Evolutionary conservation across 2,329 filamentous ascomycete species (phyloP).

Genomic region (Aspergillus pseudoterreus): DNA sequence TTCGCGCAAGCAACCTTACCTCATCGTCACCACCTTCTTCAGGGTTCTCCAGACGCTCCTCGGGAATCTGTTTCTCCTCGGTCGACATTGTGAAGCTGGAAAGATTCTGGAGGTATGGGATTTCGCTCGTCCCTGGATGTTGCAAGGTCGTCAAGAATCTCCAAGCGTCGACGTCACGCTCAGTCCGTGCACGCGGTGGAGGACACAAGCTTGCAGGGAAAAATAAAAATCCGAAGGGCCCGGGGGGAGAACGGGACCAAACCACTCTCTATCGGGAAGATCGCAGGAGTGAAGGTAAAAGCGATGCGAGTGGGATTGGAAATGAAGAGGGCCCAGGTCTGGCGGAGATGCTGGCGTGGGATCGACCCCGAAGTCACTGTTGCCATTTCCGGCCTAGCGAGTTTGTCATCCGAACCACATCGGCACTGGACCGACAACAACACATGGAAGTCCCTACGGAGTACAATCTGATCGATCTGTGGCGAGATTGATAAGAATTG

Average conservation of each 20-base stretch:
- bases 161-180: conserved; percentile 10
- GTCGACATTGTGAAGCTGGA: conserved; percentile 27
- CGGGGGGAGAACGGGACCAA: neutral
- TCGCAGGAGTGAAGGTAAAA: conserved; percentile 7
- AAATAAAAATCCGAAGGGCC: conserved; percentile 9
- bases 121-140: neutral
- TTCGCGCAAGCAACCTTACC: conserved; percentile 26
- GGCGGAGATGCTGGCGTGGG: conserved; percentile 18
- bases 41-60: conserved; percentile 36
- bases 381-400: conserved; percentile 28
- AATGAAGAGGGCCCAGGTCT: conserved; percentile 9
- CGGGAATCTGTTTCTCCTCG: conserved; percentile 34
- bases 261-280: conserved; percentile 2
- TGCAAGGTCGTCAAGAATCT: conserved; percentile 10
- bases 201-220: conserved; percentile 3
- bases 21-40: conserved; percentile 45
- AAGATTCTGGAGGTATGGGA: neutral
- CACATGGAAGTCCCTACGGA: neutral
- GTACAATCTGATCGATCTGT: neutral
- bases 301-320: conserved; percentile 10
- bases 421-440: neutral
- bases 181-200: neutral
- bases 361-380: conserved; percentile 22
- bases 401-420: conserved; percentile 16
- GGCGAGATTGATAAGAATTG: too few species aligned